These are phyloP conservation scores for Aureobasidium sp. DNA, from an alignment of 2,329 filamentous ascomycete genomes.

Conservation along the genomic window DNA sequence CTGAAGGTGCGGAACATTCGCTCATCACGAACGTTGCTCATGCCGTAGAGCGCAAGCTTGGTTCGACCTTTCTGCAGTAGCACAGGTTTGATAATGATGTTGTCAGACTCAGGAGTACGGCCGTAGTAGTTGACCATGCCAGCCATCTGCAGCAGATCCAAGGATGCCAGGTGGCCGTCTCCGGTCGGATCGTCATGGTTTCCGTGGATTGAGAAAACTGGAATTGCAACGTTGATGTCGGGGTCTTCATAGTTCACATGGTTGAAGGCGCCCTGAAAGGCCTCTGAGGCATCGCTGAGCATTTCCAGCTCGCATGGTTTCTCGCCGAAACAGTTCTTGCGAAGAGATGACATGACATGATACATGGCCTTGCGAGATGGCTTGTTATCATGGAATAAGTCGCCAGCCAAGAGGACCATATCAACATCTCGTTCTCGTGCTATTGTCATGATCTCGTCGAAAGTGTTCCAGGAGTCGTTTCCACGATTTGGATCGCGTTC, in stretches of 20 bases:
- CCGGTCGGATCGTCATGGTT: constrained; percentile 99
- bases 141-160: constrained; percentile 85
- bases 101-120: constrained; percentile 82
- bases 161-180: constrained; percentile 81
- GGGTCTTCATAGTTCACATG: constrained; percentile 97
- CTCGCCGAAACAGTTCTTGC: constrained; percentile 89
- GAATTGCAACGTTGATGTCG: constrained; percentile 94
- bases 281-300: constrained; percentile 83
- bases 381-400: constrained; percentile 97
- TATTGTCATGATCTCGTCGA: constrained; percentile 89
- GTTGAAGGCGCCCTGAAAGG: constrained; percentile 79
- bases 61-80: constrained; percentile 88
- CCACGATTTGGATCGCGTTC: constrained; percentile 91
- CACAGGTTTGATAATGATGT: constrained; percentile 85
- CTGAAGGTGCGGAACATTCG: constrained; percentile 88
- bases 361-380: constrained; percentile 93
- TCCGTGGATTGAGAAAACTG: constrained; percentile 95
- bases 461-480: constrained; percentile 93
- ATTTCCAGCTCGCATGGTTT: constrained; percentile 95
- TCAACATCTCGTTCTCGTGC: constrained; percentile 87
- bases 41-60: constrained; percentile 84
- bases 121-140: constrained; percentile 96
- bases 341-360: constrained; percentile 90
- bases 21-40: constrained; percentile 95
- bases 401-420: constrained; percentile 91